Base-by-base conservation (phyloP, 2,329 filamentous ascomycete genomes). In the Lojkania enalia region DNA sequence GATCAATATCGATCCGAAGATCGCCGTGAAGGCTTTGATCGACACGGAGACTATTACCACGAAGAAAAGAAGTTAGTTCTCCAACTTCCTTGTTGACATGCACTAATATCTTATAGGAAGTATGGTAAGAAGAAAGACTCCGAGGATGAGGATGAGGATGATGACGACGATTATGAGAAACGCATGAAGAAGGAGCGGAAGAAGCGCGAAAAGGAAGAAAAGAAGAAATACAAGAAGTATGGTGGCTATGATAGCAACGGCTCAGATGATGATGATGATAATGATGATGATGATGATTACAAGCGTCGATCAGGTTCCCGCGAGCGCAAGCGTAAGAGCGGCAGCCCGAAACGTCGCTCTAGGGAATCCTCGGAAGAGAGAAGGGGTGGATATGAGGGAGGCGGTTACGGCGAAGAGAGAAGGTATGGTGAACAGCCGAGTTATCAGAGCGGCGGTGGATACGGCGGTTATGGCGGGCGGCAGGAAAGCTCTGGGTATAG, bases 171-270 rank as follows among this genome's bases (percentile, higher is more conserved):
- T 36, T 61, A 67, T 35, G 60, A 65, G 51, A 70, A 54, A 58
- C 64, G 48, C 19, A 48, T 48, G 20, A 60, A 59, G 39, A 62
- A 67, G 37, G 61, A 65, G 55, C 66, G 61, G 14, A 66, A 69
- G 49, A 64, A 69, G 21, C 66, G 66, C 51, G 71, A 70, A 52
- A 73, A 72, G 55, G 67, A 71, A 52, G 66, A 70, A 59, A 68
- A 62, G 58, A 71, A 73, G 60, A 61, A 63, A 27, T 54, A 63
- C 46, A 71, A 72, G 59, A 66, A 72, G 44, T 60, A 71, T 49
- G 64, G 66, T 46, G 63, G 65, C 51, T 60, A 51, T 20, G 63
- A 64, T 43, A 27, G 9, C 15, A 65, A 63, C 31, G 61, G 61
- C 44, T 64, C 59, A 49, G 58, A 46, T 30, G 48, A 60, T 44